phyloP scores from a whole-genome alignment of 345 rosid genomes.

The Eucalyptus tenuipes region DNA sequence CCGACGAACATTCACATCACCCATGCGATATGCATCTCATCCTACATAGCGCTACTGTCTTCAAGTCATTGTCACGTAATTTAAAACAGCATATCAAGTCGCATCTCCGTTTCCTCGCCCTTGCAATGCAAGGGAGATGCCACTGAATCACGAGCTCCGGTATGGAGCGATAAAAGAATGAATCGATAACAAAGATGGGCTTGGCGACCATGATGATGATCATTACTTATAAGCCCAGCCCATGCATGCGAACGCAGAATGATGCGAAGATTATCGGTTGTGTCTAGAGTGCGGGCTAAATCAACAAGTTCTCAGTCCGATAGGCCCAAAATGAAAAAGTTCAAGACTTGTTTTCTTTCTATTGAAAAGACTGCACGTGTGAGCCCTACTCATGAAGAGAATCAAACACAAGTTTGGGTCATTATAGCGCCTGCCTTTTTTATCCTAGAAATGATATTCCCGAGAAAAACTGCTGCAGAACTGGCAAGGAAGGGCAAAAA shows the following conservation, averaged over 20 bases:
- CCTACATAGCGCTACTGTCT: background rate
- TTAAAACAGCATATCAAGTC: background rate
- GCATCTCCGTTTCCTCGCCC: background rate
- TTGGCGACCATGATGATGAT: background rate
- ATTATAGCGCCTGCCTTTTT: background rate
- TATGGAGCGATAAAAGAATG: background rate
- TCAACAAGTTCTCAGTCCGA: background rate
- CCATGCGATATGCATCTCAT: background rate
- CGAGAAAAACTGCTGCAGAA: background rate
- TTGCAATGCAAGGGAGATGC: background rate
- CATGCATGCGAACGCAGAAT: background rate
- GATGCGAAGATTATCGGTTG: background rate
- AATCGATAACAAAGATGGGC: background rate
- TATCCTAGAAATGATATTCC: background rate
- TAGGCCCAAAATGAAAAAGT: background rate
- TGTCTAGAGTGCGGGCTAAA: background rate
- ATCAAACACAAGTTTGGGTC: background rate
- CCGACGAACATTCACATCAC: background rate
- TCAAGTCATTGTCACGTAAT: background rate
- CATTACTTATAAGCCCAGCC: background rate
- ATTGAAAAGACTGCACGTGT: background rate
- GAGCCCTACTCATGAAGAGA: background rate
- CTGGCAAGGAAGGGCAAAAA: background rate
- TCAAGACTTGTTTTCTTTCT: background rate
- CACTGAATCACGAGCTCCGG: background rate